phyloP scores from a whole-genome alignment of 352 stramenopile species.

The Phytophthora nicotianae region DNA sequence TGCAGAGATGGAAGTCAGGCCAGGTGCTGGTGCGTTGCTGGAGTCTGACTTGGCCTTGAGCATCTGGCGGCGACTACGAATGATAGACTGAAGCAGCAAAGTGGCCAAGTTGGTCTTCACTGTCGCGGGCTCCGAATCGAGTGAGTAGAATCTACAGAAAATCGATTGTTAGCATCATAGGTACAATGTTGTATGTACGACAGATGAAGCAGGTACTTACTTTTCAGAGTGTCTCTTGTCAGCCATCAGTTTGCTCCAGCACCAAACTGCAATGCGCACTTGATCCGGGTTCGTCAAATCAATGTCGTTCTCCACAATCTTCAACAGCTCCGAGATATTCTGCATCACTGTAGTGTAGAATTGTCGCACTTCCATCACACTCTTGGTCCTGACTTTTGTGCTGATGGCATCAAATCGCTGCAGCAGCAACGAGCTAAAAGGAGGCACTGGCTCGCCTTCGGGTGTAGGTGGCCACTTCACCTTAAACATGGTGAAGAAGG shows the following conservation, averaged over 20 bases:
- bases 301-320: conserved; percentile 58
- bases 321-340: conserved; percentile 49
- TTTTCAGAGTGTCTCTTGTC: conserved; percentile 48
- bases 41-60: conserved; percentile 60
- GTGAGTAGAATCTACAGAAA: conserved; percentile 38
- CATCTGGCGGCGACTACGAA: conserved; percentile 78
- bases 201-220: conserved; percentile 18
- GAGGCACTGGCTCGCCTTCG: conserved; percentile 13
- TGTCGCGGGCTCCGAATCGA: conserved; percentile 32
- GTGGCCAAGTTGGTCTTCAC: conserved; percentile 47
- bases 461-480: conserved; percentile 55
- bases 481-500: conserved; percentile 76
- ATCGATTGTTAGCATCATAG: conserved; percentile 16
- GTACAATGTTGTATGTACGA: not conserved
- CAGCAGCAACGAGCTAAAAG: conserved; percentile 54
- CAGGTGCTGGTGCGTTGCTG: conserved; percentile 13
- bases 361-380: conserved; percentile 56
- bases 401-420: conserved; percentile 68
- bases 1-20: conserved; percentile 40
- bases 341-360: conserved; percentile 67
- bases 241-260: conserved; percentile 66
- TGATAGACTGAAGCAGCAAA: conserved; percentile 66
- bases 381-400: conserved; percentile 67
- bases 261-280: conserved; percentile 77
- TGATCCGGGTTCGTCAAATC: conserved; percentile 68